phyloP scores from a whole-genome alignment of 192 early-diverging fungal species.

The Phlyctochytrium planicorne region DNA sequence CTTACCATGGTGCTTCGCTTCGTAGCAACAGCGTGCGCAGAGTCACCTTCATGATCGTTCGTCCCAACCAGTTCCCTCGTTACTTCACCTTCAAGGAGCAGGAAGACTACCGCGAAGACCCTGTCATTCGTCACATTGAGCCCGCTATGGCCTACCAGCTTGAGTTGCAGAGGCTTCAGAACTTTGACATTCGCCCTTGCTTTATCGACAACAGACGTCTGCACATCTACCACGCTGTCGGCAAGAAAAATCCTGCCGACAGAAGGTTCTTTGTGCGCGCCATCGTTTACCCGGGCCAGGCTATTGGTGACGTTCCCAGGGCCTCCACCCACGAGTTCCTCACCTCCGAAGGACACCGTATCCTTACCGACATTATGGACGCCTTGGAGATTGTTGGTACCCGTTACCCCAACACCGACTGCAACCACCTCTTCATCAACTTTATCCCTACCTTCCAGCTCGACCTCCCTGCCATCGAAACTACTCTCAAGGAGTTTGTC shows the following conservation, averaged over 20 bases:
- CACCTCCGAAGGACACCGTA: constrained; percentile 90
- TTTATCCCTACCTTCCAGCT: constrained; percentile 95
- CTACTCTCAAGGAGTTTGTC: constrained; percentile 82
- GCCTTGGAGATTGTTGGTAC: constrained; percentile 91
- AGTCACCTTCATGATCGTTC: constrained; percentile 85
- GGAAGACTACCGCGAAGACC: constrained; percentile 81
- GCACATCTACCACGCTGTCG: constrained; percentile 93
- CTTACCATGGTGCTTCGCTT: constrained; percentile 57
- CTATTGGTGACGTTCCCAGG: constrained; percentile 71
- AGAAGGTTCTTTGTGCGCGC: constrained; percentile 97
- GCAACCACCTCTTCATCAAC: constrained; percentile 99
- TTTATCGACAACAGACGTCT: constrained; percentile 92
- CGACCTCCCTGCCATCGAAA: constrained; percentile 79
- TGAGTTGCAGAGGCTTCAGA: constrained; percentile 85
- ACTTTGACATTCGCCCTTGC: constrained; percentile 96
- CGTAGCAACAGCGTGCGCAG: constrained; percentile 79
- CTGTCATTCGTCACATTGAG: constrained; percentile 96
- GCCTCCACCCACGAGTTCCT: constrained; percentile 91
- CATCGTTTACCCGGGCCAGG: constrained; percentile 83
- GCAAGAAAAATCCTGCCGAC: constrained; percentile 93
- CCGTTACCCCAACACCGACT: constrained; percentile 92
- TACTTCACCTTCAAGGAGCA: constrained; percentile 97
- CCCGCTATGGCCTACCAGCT: constrained; percentile 97
- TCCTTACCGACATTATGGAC: constrained; percentile 92
- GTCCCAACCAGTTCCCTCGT: constrained; percentile 78